Evolutionary conservation across 176 grass and related monocot genomes (phyloP).

Genomic region (Musa itinerans): DNA sequence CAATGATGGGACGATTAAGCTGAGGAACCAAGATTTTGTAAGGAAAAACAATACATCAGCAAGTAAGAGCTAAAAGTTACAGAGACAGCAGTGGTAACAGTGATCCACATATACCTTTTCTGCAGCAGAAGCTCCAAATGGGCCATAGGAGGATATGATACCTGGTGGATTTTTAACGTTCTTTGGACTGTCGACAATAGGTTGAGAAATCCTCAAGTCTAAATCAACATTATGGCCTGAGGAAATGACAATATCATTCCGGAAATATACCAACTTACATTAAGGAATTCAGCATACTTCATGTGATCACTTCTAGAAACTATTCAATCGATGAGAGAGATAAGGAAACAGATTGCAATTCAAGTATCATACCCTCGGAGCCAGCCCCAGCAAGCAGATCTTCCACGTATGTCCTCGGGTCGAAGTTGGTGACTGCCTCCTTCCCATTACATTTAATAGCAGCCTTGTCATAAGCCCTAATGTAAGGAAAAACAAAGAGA

Average conservation of each 20-base stretch:
- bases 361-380: slow-evolving; percentile 40
- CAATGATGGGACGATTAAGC: neutral
- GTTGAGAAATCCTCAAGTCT: slow-evolving; percentile 91
- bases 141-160: neutral
- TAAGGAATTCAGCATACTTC: neutral
- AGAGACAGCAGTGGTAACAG: too few relatives aligned
- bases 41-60: neutral
- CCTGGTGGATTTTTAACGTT: slow-evolving; percentile 31
- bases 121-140: neutral
- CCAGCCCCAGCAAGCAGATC: slow-evolving; percentile 44
- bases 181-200: slow-evolving; percentile 41
- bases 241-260: slow-evolving; percentile 5
- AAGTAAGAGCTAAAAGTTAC: too few relatives aligned
- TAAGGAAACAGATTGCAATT: neutral
- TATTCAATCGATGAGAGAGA: neutral
- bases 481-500: slow-evolving; percentile 25
- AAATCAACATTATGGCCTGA: slow-evolving; percentile 54
- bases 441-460: slow-evolving; percentile 89
- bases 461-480: slow-evolving; percentile 90
- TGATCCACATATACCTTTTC: neutral
- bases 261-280: neutral
- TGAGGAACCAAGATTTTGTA: neutral
- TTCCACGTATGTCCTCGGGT: slow-evolving; percentile 60
- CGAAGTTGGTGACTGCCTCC: slow-evolving; percentile 89
- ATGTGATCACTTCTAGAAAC: neutral